Conservation (phyloP, 2,329 filamentous ascomycete genomes). For the Biscogniauxia mediterranea region DNA sequence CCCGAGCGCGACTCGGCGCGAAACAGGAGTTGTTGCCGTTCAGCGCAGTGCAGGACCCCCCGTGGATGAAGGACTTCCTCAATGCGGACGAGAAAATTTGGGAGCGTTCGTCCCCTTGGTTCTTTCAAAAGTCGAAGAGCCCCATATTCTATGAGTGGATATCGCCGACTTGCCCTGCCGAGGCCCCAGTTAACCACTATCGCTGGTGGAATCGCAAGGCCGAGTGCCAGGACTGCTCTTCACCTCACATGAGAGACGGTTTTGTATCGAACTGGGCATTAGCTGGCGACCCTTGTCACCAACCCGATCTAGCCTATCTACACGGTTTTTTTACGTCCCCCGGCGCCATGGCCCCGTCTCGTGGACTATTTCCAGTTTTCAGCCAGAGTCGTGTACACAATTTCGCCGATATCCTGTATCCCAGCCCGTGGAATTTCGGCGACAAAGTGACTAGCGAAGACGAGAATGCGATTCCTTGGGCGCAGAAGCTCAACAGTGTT, state of each 20-base stretch:
- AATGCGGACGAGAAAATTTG: conserved; percentile 25
- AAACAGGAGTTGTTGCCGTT: conserved; percentile 21
- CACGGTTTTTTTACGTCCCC: conserved; percentile 52
- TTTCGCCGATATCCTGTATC: conserved; percentile 52
- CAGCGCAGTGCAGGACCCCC: conserved; percentile 19
- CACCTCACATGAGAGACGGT: conserved; percentile 38
- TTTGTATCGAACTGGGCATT: conserved; percentile 43
- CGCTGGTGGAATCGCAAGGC: conserved; percentile 41
- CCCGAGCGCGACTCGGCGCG: conserved; percentile 27
- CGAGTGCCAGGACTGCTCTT: conserved; percentile 33
- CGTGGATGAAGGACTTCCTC: conserved; percentile 25
- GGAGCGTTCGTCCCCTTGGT: conserved; percentile 24
- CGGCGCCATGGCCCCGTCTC: conserved; percentile 41
- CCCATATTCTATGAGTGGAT: conserved; percentile 38
- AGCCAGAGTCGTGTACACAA: conserved; percentile 53
- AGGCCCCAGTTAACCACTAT: conserved; percentile 41
- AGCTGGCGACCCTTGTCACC: conserved; percentile 47
- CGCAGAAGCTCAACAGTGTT: conserved; percentile 46
- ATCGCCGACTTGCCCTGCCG: conserved; percentile 43
- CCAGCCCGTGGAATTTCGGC: conserved; percentile 39
- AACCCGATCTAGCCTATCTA: conserved; percentile 47
- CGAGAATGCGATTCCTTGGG: conserved; percentile 43
- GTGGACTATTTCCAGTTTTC: conserved; percentile 52
- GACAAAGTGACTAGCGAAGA: conserved; percentile 40
- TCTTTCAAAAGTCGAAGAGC: conserved; percentile 25